phyloP scores from a whole-genome alignment of 352 stramenopile species.

The Blastocystis sp. region DNA sequence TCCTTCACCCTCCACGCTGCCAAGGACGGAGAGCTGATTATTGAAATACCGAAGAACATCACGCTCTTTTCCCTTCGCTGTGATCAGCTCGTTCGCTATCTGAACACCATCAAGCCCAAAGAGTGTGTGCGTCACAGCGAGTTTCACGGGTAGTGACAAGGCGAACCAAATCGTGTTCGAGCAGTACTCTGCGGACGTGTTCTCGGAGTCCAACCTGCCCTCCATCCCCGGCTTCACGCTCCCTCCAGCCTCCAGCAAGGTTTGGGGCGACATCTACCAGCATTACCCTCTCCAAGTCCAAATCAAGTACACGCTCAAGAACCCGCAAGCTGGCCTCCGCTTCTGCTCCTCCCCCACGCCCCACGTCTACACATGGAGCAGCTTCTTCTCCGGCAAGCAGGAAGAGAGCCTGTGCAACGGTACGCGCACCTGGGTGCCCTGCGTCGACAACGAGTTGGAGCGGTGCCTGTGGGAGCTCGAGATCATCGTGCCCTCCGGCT shows the following conservation, averaged over 20 bases:
- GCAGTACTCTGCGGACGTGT: neutral
- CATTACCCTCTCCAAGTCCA: constrained; percentile 22
- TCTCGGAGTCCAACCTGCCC: neutral
- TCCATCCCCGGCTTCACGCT: neutral
- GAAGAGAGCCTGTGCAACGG: constrained; percentile 50
- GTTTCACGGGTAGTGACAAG: neutral
- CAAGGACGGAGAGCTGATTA: constrained; percentile 49
- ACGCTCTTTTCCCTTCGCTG: neutral
- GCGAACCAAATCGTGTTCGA: neutral
- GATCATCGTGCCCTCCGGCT: constrained; percentile 17
- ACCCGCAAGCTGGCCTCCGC: constrained; percentile 15
- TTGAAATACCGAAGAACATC: constrained; percentile 32
- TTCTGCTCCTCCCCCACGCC: constrained; percentile 20
- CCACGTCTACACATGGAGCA: constrained; percentile 51
- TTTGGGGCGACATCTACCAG: constrained; percentile 44
- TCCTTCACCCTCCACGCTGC: constrained; percentile 3
- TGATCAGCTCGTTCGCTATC: neutral
- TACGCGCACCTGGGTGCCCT: constrained; percentile 42
- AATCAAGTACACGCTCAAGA: constrained; percentile 41
- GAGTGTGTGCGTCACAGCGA: neutral
- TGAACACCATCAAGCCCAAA: neutral
- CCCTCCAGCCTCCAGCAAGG: constrained; percentile 5
- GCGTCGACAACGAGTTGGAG: constrained; percentile 40
- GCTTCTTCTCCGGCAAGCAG: constrained; percentile 23
- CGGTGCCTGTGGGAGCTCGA: constrained; percentile 51